Evolutionary conservation across 2,329 filamentous ascomycete genomes (phyloP).

Genomic region (Ambrosiella beaveri): DNA sequence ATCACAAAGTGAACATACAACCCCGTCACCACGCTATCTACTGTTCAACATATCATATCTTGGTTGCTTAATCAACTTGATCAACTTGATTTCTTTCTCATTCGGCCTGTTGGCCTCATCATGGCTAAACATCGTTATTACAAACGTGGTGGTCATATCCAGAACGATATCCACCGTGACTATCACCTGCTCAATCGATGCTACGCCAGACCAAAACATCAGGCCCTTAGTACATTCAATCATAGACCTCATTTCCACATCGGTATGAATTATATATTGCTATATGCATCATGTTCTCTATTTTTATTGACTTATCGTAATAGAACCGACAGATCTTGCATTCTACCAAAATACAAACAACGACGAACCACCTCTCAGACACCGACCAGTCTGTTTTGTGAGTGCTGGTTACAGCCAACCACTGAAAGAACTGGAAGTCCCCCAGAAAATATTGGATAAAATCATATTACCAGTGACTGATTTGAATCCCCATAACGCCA

Average conservation of each 20-base stretch:
- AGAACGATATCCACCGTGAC: background rate
- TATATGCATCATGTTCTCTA: background rate
- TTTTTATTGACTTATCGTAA: background rate
- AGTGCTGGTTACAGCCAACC: constrained; percentile 36
- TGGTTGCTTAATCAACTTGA: background rate
- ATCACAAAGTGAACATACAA: background rate
- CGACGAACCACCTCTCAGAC: constrained; percentile 23
- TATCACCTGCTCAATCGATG: background rate
- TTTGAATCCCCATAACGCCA: too few species aligned
- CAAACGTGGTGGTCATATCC: background rate
- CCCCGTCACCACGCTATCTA: background rate
- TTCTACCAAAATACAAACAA: constrained; percentile 20
- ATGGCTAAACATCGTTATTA: background rate
- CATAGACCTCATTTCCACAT: too few species aligned
- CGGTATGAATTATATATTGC: background rate
- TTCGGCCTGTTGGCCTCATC: background rate
- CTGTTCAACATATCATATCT: too few species aligned
- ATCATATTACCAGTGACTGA: background rate
- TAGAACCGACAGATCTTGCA: background rate
- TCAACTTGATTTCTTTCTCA: background rate
- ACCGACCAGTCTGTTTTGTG: constrained; percentile 33
- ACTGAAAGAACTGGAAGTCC: constrained; percentile 21
- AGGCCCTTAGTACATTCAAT: too few species aligned
- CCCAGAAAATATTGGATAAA: background rate
- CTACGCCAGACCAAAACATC: too few species aligned